A percentile compares a stretch with the other conserved stretches of the same genome.
Conservation (phyloP, 495 filamentous ascomycete genomes). For the Penicillium alfredii region DNA sequence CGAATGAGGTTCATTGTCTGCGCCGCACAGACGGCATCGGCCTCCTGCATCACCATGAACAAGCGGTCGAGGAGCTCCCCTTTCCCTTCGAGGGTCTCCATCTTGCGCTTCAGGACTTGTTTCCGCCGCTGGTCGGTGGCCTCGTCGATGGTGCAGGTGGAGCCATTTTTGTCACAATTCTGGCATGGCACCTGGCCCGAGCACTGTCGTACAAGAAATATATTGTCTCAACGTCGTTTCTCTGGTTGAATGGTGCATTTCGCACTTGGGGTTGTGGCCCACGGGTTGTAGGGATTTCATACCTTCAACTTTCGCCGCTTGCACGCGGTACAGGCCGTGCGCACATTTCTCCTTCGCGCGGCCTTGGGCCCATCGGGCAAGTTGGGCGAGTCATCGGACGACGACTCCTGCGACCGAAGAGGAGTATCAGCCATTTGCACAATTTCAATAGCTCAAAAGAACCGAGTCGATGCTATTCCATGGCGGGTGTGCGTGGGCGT, state of each 20-base stretch:
- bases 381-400: not conserved
- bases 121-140: slow-evolving; percentile 31
- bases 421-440: too few relatives aligned
- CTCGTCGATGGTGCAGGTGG: slow-evolving; percentile 28
- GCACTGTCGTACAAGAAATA: slow-evolving; percentile 18
- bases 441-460: too few relatives aligned
- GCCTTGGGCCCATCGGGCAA: not conserved
- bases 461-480: too few relatives aligned
- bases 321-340: not conserved
- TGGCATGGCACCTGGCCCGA: slow-evolving; percentile 26
- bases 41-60: slow-evolving; percentile 23
- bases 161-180: slow-evolving; percentile 25
- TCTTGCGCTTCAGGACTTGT: slow-evolving; percentile 29
- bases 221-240: not conserved
- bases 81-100: slow-evolving; percentile 29
- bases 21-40: slow-evolving; percentile 10
- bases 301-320: slow-evolving; percentile 4
- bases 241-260: not conserved
- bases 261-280: too few relatives aligned
- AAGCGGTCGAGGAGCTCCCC: slow-evolving; percentile 24
- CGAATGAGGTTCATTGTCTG: slow-evolving; percentile 32
- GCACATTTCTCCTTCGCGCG: not conserved
- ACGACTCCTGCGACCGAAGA: too few relatives aligned
- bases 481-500: too few relatives aligned
- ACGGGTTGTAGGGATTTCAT: too few relatives aligned